Base-by-base conservation (phyloP, 257 asterid species). In the Solanum etuberosum region DNA sequence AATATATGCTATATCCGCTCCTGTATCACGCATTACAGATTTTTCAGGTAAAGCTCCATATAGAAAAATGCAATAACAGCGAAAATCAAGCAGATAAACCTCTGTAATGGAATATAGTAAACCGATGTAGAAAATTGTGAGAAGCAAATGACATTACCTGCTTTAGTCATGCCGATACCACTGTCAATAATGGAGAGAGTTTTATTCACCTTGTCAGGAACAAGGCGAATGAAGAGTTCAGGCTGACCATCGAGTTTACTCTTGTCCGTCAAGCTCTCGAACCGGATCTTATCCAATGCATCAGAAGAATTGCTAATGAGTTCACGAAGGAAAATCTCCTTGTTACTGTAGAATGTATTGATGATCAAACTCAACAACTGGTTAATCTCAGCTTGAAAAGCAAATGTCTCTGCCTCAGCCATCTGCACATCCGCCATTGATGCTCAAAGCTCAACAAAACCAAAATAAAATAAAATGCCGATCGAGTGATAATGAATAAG, bases 151-250 rank as follows among this genome's bases (percentile, higher is more conserved):
- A 40, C 68, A 27, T 40, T 40, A 86, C 88, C 88, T 25, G 85
- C 88, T 27, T 76, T 86, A n/a, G 88, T 76, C 88, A 86, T 86
- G 48, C 88, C 88, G 25, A 57, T 77, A 59, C 88, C 88, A 9
- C 88, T 86, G 5, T 86, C 88, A 59, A 77, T 38, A 3, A 86
- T 86, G 42, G 88, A 51, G 9, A 86, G 88, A 4, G 88, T 86
- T 14, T 86, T 86, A 43, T 61, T 77, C 25, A 42, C 51, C 86
- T 86, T 86, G 54, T 86, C 37, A 38, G 88, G 88, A 11, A 76
- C 54, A 29, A 77, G 68, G 48, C 83, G 88, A 76, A 86, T 86
- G 67, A 86, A 86, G 20, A 86, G 85, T 61, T 86, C 78, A 74
- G 78, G 88, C 71, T 86, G 88, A 40, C 86, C 78, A 77, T 86